A percentile compares a stretch with the other conserved stretches of the same genome.
Conservation (phyloP, 2,329 filamentous ascomycete species). For the Bipolaris gigantea region DNA sequence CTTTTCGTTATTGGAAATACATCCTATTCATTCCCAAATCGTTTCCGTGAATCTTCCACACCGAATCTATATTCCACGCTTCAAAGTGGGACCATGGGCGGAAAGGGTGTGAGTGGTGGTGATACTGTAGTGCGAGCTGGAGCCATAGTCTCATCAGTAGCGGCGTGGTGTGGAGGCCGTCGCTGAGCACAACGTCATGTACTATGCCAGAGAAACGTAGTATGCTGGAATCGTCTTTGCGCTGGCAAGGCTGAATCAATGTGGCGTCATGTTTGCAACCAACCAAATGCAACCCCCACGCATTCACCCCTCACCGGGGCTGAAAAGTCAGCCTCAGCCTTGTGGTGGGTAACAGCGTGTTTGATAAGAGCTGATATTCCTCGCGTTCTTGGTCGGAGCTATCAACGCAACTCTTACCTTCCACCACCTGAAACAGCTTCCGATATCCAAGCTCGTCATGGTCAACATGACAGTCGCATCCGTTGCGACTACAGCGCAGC, state of each 20-base stretch:
- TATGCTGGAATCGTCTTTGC: neutral
- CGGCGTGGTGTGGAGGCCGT: neutral
- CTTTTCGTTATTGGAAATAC: neutral
- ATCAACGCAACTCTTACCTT: neutral
- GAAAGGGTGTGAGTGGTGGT: neutral
- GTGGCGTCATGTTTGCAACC: neutral
- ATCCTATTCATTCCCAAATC: neutral
- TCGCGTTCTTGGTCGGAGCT: neutral
- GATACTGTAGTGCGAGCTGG: neutral
- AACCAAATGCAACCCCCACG: constrained; percentile 6
- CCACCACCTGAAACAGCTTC: neutral
- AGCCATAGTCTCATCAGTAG: neutral
- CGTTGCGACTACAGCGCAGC: constrained; percentile 4
- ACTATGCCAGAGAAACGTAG: neutral
- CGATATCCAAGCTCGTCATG: neutral
- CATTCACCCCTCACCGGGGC: neutral
- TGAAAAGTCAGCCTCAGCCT: neutral
- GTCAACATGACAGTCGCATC: constrained; percentile 4
- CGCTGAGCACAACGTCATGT: neutral
- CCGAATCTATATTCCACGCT: neutral
- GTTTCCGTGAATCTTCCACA: neutral
- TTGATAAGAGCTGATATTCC: neutral
- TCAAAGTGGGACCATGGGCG: constrained; percentile 2
- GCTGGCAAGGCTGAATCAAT: neutral
- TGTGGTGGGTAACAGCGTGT: neutral